Evolutionary conservation across 805 yeast species (phyloP).

Genomic region (Kuraishia floccosa): DNA sequence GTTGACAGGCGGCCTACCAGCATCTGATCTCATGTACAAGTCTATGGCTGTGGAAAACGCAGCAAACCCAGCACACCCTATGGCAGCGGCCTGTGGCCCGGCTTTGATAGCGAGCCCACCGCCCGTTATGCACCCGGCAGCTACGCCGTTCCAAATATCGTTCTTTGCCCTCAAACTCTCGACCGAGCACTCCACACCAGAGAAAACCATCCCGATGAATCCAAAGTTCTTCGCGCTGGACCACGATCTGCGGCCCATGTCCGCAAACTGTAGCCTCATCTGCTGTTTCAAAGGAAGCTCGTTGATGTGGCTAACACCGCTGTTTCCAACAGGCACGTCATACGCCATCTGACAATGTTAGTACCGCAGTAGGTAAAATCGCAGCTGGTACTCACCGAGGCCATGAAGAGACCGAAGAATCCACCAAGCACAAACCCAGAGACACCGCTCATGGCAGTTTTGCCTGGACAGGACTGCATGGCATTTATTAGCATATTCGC

Average conservation of each 20-base stretch:
- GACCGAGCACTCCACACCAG: slow-evolving; percentile 86
- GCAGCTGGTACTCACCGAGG: slow-evolving; percentile 22
- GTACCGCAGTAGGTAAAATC: not conserved
- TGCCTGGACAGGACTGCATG: slow-evolving; percentile 94
- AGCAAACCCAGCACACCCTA: slow-evolving; percentile 98
- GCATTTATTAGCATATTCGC: slow-evolving; percentile 73
- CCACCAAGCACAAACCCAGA: slow-evolving; percentile 94
- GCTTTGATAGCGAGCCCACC: slow-evolving; percentile 88
- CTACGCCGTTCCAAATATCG: slow-evolving; percentile 83
- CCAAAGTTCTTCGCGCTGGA: slow-evolving; percentile 91
- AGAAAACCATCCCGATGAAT: slow-evolving; percentile 78
- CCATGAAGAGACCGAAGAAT: slow-evolving; percentile 92
- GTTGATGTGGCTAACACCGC: slow-evolving; percentile 41
- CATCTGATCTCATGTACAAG: slow-evolving; percentile 74
- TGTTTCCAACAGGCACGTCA: slow-evolving; percentile 62
- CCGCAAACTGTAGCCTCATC: slow-evolving; percentile 80
- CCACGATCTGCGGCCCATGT: slow-evolving; percentile 86
- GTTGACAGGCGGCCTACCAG: slow-evolving; percentile 71
- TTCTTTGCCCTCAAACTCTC: slow-evolving; percentile 83
- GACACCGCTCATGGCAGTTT: slow-evolving; percentile 83
- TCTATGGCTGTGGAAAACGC: slow-evolving; percentile 89
- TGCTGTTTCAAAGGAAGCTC: slow-evolving; percentile 90
- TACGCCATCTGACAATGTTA: slow-evolving; percentile 46
- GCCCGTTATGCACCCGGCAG: slow-evolving; percentile 95
- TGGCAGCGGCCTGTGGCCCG: slow-evolving; percentile 84